Conservation (phyloP, 2,329 filamentous ascomycete genomes). For the Xylariaceae sp. region DNA sequence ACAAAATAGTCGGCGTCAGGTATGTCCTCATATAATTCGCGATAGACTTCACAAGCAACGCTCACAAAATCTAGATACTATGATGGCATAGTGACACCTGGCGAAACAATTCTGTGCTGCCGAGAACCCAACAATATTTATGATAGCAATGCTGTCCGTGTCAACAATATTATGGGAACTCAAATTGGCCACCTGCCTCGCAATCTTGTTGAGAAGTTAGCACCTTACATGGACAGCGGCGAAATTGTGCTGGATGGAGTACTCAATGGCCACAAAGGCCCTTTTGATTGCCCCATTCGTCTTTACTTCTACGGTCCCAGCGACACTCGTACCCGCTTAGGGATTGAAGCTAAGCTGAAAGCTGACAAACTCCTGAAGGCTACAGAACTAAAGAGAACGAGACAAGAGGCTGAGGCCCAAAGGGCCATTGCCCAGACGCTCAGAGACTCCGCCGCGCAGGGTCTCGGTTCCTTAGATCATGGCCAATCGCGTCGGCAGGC, state of each 20-base stretch:
- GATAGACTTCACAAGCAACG: too few relatives aligned
- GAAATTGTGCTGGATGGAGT: slow-evolving; percentile 64
- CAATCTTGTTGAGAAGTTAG: slow-evolving; percentile 63
- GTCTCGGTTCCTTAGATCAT: slow-evolving; percentile 23
- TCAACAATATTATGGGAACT: slow-evolving; percentile 68
- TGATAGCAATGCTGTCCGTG: slow-evolving; percentile 71
- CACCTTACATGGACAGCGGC: slow-evolving; percentile 63
- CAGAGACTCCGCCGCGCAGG: slow-evolving; percentile 38
- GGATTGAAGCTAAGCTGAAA: slow-evolving; percentile 60
- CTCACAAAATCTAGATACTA: too few relatives aligned
- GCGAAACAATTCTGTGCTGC: slow-evolving; percentile 54
- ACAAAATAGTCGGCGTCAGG: slow-evolving; percentile 53
- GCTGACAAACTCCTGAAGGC: slow-evolving; percentile 59
- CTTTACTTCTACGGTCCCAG: slow-evolving; percentile 66
- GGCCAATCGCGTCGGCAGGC: slow-evolving; percentile 57
- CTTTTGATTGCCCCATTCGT: slow-evolving; percentile 68
- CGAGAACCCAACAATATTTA: slow-evolving; percentile 62
- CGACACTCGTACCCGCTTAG: slow-evolving; percentile 47
- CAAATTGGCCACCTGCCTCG: slow-evolving; percentile 79
- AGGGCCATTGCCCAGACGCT: slow-evolving; percentile 42
- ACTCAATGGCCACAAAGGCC: slow-evolving; percentile 61
- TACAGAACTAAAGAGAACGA: slow-evolving; percentile 53
- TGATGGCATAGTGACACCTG: slow-evolving; percentile 51
- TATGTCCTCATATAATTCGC: too few relatives aligned
- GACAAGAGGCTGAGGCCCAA: slow-evolving; percentile 49